Evolutionary conservation across 202 grass and related monocot genomes (phyloP).

Genomic region (Digitaria exilis): DNA sequence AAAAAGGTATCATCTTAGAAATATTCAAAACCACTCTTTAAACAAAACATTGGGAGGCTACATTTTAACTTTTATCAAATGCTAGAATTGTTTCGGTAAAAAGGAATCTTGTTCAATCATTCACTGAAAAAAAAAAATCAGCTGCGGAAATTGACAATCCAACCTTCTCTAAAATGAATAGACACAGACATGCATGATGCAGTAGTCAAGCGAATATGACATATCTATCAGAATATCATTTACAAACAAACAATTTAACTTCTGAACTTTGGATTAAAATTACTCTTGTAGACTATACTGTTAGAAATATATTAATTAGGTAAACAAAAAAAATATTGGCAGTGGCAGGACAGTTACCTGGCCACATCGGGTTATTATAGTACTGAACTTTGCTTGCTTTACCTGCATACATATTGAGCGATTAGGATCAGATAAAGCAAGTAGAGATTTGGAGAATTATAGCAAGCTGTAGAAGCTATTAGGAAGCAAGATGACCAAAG

Average conservation of each 20-base stretch:
- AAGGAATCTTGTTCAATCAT: background rate
- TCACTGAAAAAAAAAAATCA: background rate
- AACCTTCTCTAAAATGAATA: conserved; percentile 6
- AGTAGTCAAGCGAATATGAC: conserved; percentile 25
- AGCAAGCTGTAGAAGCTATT: background rate
- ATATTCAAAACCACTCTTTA: conserved; percentile 1
- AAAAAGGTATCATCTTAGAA: background rate
- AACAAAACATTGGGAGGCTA: background rate
- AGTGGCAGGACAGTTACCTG: conserved; percentile 52
- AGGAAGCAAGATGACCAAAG: background rate
- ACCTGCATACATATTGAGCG: conserved; percentile 44
- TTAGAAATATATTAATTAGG: background rate
- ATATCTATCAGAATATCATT: conserved; percentile 9
- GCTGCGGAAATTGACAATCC: background rate
- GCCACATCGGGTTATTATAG: conserved; percentile 99
- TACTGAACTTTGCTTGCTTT: conserved; percentile 74
- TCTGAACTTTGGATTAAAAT: background rate
- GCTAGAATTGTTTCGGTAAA: background rate
- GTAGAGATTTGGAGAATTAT: background rate
- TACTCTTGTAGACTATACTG: background rate
- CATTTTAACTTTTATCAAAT: background rate
- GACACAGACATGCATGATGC: background rate
- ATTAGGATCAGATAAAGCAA: conserved; percentile 23
- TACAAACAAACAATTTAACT: conserved; percentile 10
- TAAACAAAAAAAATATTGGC: background rate